A percentile compares a stretch with the other conserved stretches of the same genome.
Conservation (phyloP, 495 filamentous ascomycete species). For the Neurospora intermedia region DNA sequence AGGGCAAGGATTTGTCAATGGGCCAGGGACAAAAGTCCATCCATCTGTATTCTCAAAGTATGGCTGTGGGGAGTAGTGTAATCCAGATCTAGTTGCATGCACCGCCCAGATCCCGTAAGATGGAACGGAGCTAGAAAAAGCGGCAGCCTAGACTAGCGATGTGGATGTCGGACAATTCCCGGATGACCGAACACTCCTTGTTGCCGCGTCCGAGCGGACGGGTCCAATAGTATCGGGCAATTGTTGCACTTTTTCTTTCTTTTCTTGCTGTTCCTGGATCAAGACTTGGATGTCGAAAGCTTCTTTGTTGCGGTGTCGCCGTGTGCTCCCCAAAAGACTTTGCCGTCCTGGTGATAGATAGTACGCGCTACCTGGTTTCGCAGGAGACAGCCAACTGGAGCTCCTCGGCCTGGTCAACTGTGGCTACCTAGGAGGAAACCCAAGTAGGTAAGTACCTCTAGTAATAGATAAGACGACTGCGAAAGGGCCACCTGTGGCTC, state of each 20-base stretch:
- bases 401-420: neutral
- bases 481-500: no score
- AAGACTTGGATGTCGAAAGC: neutral
- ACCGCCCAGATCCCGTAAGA: neutral
- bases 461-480: neutral
- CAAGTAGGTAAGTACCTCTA: neutral
- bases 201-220: neutral
- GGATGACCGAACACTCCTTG: neutral
- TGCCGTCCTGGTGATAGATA: neutral
- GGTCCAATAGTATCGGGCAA: neutral
- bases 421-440: neutral
- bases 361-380: neutral
- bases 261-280: neutral
- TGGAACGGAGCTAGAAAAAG: neutral
- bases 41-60: neutral
- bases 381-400: neutral
- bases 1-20: neutral
- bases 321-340: neutral
- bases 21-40: neutral
- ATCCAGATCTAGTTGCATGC: neutral
- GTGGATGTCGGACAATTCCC: neutral
- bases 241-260: neutral
- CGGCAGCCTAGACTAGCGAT: neutral
- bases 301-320: neutral
- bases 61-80: neutral